Percentiles rank a stretch among this genome's conserved stretches.
Conservation (phyloP, 2,329 filamentous ascomycete species). For the Trichoderma oligosporum region DNA sequence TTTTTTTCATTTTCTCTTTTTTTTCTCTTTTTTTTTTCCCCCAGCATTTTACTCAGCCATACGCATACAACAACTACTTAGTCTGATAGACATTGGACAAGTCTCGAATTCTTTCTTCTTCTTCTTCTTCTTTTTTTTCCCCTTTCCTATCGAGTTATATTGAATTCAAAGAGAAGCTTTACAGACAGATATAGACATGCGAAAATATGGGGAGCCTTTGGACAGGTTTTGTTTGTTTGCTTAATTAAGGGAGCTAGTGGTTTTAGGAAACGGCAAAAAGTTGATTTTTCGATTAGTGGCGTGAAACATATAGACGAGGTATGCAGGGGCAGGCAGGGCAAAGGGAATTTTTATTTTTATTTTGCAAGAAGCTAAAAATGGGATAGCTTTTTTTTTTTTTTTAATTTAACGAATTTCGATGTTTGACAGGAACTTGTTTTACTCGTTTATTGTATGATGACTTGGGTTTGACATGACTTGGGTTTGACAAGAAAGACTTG, state of each 20-base stretch:
- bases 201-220: neutral
- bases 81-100: neutral
- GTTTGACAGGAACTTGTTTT: neutral
- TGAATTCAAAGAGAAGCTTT: neutral
- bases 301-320: slow-evolving; percentile 14
- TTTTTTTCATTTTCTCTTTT: too few relatives aligned
- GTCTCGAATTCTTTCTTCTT: neutral
- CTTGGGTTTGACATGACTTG: neutral
- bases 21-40: too few relatives aligned
- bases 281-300: slow-evolving; percentile 3
- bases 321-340: too few relatives aligned
- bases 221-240: neutral
- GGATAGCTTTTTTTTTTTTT: neutral
- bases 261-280: slow-evolving; percentile 9
- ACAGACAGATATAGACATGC: slow-evolving; percentile 12
- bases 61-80: neutral
- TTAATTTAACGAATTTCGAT: neutral
- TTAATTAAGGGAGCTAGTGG: slow-evolving; percentile 5
- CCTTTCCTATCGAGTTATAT: neutral
- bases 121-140: neutral
- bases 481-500: too few relatives aligned
- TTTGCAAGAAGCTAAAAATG: neutral
- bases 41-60: slow-evolving; percentile 2
- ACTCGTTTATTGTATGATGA: neutral
- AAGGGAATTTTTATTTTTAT: neutral